phyloP scores from a whole-genome alignment of 345 rosid genomes.

The Triadica sebifera region DNA sequence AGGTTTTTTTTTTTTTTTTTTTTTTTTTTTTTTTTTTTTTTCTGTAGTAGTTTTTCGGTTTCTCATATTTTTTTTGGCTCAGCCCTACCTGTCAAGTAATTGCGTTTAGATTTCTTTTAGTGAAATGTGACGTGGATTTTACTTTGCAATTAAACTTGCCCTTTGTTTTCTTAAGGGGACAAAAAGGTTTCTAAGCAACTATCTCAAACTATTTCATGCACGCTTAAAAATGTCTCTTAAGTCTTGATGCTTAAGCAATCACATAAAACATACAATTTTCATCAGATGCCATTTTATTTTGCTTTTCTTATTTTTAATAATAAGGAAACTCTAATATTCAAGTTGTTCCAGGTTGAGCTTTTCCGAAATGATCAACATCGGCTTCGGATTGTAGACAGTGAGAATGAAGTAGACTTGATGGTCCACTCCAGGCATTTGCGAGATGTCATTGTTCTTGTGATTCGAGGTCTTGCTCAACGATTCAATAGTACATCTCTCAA shows the following conservation, averaged over 20 bases:
- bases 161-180: neutral
- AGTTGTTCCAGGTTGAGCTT: constrained; percentile 58
- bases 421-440: constrained; percentile 79
- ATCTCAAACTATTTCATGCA: neutral
- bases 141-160: neutral
- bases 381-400: constrained; percentile 80
- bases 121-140: neutral
- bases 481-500: constrained; percentile 97
- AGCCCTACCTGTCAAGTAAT: too few species aligned
- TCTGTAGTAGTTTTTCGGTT: too few species aligned
- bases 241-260: neutral
- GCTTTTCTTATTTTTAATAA: neutral
- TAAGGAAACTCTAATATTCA: neutral
- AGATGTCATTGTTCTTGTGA: constrained; percentile 73
- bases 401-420: constrained; percentile 72
- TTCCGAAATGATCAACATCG: constrained; percentile 83
- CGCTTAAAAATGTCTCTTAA: neutral
- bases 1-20: too few species aligned
- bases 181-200: neutral
- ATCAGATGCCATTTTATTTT: neutral
- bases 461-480: constrained; percentile 88
- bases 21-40: too few species aligned
- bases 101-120: neutral
- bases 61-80: too few species aligned
- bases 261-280: neutral